These are phyloP conservation scores for Knufia petricola DNA, from an alignment of 2,329 filamentous ascomycete species.

Conservation along the genomic window DNA sequence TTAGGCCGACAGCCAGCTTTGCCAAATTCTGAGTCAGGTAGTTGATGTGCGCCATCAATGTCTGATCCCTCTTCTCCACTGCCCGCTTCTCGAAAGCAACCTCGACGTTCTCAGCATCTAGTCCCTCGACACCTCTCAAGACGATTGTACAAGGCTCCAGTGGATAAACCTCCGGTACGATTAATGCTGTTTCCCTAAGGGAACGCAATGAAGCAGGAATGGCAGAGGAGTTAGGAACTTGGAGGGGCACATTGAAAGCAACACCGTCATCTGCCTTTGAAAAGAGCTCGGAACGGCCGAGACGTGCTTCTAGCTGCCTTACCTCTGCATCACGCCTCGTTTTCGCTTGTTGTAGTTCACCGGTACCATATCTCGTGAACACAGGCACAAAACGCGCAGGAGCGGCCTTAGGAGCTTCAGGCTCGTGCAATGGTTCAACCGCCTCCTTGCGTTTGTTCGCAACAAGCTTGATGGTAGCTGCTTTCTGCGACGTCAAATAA, in stretches of 20 bases:
- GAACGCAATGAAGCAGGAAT: conserved; percentile 53
- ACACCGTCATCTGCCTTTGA: conserved; percentile 60
- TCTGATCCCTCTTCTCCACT: conserved; percentile 48
- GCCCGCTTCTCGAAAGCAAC: conserved; percentile 54
- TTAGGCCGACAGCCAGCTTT: conserved; percentile 49
- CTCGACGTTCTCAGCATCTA: conserved; percentile 55
- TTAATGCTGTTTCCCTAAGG: conserved; percentile 56
- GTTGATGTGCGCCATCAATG: conserved; percentile 64
- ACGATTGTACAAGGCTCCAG: conserved; percentile 57
- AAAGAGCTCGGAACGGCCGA: conserved; percentile 58
- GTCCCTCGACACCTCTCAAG: conserved; percentile 52
- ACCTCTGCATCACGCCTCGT: conserved; percentile 55
- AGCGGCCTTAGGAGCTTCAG: background rate
- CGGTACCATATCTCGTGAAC: conserved; percentile 25
- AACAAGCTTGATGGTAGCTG: conserved; percentile 61
- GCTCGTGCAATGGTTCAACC: background rate
- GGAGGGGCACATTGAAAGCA: conserved; percentile 60
- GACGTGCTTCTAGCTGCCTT: conserved; percentile 63
- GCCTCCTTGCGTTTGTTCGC: conserved; percentile 45
- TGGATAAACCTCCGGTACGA: conserved; percentile 63
- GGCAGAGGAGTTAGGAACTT: conserved; percentile 51
- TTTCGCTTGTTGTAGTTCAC: conserved; percentile 54
- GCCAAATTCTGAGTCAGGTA: conserved; percentile 64
- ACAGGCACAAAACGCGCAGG: conserved; percentile 2
- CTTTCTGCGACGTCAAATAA: conserved; percentile 60